Base-by-base conservation (phyloP, 148 eudicot genomes). In the Rhododendron molle region DNA sequence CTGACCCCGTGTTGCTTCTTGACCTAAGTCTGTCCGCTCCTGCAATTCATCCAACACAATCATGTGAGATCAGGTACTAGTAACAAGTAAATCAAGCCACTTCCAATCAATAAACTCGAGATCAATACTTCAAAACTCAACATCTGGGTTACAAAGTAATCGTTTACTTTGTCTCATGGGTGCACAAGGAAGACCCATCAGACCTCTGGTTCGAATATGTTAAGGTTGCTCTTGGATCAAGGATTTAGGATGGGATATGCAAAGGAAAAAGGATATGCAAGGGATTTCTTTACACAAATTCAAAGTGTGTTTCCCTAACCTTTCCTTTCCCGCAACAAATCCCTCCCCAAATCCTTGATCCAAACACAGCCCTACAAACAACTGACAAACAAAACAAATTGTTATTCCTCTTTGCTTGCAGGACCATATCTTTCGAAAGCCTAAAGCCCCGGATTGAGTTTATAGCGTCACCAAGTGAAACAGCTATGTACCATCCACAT, bases 11-110 rank as follows among this genome's bases (percentile, higher is more conserved):
- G 87, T 90, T 93, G 88, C 90, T 93, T 82, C 94, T 93, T 11
- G 93, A 60, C 86, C 92, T 95, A 4, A 89, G 56, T 89, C 93
- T 91, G 67, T 94, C 97, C 46, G 88, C 96, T 81, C 99, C 99
- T 96, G 90, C 72, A 90, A 84, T 88, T 78, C 56, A 84, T 77
- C 16, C 65, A 49, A 16, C 14, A 60, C 60, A 76, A 81, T 83
- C 46, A 73, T 73, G 81, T 40, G 58, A 84, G 60, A 50, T 87
- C 47, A 80, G 32, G 62, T 40, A 34, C 71, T 30, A 49, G 32
- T 32, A 44, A 62, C 62, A 54, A 82, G 26, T 18, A 46, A 83
- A 81, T 15, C 26, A 50, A 76, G 21, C 71, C 80, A 86, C 3
- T 47, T 26, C 49, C 49, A 40, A 60, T 36, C 20, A 62, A 58